phyloP scores from a whole-genome alignment of 2,329 filamentous ascomycete genomes.

The Cladophialophora chaetospira region DNA sequence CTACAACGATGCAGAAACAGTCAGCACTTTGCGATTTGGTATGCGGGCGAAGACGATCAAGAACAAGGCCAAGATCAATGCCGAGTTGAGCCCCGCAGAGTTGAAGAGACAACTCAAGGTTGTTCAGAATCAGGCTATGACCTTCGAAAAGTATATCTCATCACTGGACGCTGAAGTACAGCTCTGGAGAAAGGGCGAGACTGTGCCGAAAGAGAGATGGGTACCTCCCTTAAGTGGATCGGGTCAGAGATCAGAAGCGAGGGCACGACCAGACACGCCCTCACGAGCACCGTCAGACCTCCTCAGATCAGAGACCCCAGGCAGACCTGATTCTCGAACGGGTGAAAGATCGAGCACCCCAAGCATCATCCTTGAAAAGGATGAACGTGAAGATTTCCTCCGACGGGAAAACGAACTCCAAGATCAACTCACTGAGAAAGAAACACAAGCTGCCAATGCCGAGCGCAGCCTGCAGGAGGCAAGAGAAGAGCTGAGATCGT shows the following conservation, averaged over 20 bases:
- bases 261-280: constrained; percentile 58
- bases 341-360: constrained; percentile 86
- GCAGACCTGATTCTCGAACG: constrained; percentile 64
- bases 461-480: constrained; percentile 81
- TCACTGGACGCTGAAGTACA: constrained; percentile 82
- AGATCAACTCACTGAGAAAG: constrained; percentile 92
- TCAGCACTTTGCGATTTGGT: constrained; percentile 90
- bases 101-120: constrained; percentile 92
- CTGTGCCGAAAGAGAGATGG: constrained; percentile 88
- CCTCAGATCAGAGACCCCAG: constrained; percentile 50
- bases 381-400: constrained; percentile 94
- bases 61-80: constrained; percentile 99
- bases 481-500: constrained; percentile 79
- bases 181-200: constrained; percentile 83
- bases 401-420: constrained; percentile 95
- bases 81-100: constrained; percentile 91
- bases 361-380: constrained; percentile 85
- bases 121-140: constrained; percentile 84
- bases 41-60: constrained; percentile 98
- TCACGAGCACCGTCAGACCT: constrained; percentile 58
- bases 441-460: constrained; percentile 73
- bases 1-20: constrained; percentile 94
- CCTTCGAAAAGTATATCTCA: constrained; percentile 83
- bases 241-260: constrained; percentile 49
- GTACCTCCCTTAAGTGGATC: constrained; percentile 59